Conservation (phyloP, 805 yeast species). For the Barnettozyma pratensis region DNA sequence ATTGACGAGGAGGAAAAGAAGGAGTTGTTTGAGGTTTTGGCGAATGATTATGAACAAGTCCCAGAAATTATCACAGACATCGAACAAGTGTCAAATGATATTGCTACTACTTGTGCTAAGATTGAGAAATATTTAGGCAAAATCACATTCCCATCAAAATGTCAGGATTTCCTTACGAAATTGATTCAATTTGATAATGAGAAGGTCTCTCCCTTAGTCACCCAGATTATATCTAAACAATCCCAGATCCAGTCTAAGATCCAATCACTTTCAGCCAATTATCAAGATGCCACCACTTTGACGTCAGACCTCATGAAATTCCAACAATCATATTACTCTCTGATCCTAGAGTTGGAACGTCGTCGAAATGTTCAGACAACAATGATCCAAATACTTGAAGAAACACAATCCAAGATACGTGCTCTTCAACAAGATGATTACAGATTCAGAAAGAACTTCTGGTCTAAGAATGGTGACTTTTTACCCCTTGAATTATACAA, state of each 20-base stretch:
- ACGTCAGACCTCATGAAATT: constrained; percentile 30
- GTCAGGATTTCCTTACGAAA: constrained; percentile 17
- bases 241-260: constrained; percentile 8
- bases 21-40: constrained; percentile 42
- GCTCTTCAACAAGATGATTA: constrained; percentile 40
- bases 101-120: constrained; percentile 18
- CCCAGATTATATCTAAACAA: not conserved
- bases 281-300: not conserved
- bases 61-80: constrained; percentile 50
- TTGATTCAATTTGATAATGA: constrained; percentile 23
- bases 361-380: constrained; percentile 37
- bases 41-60: constrained; percentile 50
- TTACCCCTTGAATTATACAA: constrained; percentile 52
- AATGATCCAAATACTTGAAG: constrained; percentile 35
- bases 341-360: constrained; percentile 49
- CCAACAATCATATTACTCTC: constrained; percentile 43
- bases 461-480: constrained; percentile 44
- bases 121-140: constrained; percentile 28
- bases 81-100: constrained; percentile 31
- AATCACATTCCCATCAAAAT: constrained; percentile 23
- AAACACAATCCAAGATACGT: constrained; percentile 36
- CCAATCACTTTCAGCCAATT: not conserved
- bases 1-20: constrained; percentile 27
- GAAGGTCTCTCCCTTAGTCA: not conserved
- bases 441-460: constrained; percentile 36